These are phyloP conservation scores for Cordyceps javanica DNA, from an alignment of 2,329 filamentous ascomycete genomes.

Conservation along the genomic window DNA sequence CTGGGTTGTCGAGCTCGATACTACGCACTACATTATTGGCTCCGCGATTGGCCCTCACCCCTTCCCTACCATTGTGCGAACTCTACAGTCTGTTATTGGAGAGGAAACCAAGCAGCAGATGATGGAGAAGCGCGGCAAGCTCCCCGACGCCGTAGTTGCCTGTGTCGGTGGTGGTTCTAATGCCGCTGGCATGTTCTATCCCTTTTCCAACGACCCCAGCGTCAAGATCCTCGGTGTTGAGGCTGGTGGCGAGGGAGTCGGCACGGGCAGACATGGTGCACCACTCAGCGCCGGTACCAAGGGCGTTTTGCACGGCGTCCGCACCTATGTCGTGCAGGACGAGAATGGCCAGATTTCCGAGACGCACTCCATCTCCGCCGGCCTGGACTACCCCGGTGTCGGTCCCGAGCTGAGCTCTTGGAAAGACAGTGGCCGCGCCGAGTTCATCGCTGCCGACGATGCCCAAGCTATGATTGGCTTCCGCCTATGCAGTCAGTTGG, in stretches of 20 bases:
- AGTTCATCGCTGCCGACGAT: slow-evolving; percentile 87
- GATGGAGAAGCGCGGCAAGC: slow-evolving; percentile 73
- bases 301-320: slow-evolving; percentile 91
- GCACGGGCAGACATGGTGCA: slow-evolving; percentile 79
- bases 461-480: slow-evolving; percentile 86
- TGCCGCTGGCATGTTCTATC: slow-evolving; percentile 96
- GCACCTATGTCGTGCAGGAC: slow-evolving; percentile 93
- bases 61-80: slow-evolving; percentile 94
- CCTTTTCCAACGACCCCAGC: slow-evolving; percentile 76
- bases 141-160: slow-evolving; percentile 92
- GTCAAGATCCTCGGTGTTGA: slow-evolving; percentile 93
- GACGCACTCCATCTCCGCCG: slow-evolving; percentile 94
- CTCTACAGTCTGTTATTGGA: slow-evolving; percentile 95
- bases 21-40: slow-evolving; percentile 96
- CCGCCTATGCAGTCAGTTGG: slow-evolving; percentile 73
- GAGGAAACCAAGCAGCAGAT: slow-evolving; percentile 92
- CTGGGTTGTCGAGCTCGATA: slow-evolving; percentile 89
- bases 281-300: slow-evolving; percentile 82
- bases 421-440: slow-evolving; percentile 85
- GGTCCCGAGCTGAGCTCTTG: slow-evolving; percentile 86
- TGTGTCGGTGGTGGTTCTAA: slow-evolving; percentile 96
- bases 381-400: slow-evolving; percentile 94
- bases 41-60: slow-evolving; percentile 96
- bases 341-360: slow-evolving; percentile 88
- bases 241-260: slow-evolving; percentile 86